Evolutionary conservation across 164 flowering plant genomes (phyloP).

Genomic region (Vitis amurensis): DNA sequence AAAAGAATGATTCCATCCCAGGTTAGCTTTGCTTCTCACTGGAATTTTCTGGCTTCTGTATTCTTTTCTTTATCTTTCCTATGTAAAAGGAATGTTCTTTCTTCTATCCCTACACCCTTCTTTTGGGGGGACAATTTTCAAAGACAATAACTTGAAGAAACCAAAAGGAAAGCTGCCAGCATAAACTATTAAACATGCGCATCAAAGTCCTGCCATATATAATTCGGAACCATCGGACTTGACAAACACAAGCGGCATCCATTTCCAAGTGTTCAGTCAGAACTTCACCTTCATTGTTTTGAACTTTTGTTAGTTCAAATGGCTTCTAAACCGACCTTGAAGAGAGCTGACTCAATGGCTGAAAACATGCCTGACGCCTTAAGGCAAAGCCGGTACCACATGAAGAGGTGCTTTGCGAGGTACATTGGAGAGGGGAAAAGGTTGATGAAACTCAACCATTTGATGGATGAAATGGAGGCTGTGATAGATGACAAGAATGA

Average conservation of each 20-base stretch:
- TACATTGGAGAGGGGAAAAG: slow-evolving; percentile 40
- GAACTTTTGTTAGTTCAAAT: neutral
- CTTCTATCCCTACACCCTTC: neutral
- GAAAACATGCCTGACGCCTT: slow-evolving; percentile 47
- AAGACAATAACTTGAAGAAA: neutral
- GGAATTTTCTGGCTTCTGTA: no score
- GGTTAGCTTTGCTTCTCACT: no score
- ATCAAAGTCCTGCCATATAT: no score
- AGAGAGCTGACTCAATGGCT: slow-evolving; percentile 24
- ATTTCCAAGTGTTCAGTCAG: no score
- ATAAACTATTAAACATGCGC: no score
- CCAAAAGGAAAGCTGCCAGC: neutral
- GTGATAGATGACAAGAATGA: slow-evolving; percentile 38
- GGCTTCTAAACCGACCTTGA: slow-evolving; percentile 16
- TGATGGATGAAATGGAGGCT: slow-evolving; percentile 42
- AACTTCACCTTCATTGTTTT: no score
- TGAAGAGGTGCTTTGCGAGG: slow-evolving; percentile 46
- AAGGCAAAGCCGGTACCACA: slow-evolving; percentile 40
- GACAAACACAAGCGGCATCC: no score
- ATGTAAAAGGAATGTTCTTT: slow-evolving; percentile 8
- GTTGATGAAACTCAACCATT: slow-evolving; percentile 37
- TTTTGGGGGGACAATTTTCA: no score
- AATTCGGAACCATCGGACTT: no score
- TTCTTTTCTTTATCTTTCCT: no score
- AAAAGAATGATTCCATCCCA: no score